Conservation (phyloP, 1,139 yeast species). For the Candida labiduridarum region DNA sequence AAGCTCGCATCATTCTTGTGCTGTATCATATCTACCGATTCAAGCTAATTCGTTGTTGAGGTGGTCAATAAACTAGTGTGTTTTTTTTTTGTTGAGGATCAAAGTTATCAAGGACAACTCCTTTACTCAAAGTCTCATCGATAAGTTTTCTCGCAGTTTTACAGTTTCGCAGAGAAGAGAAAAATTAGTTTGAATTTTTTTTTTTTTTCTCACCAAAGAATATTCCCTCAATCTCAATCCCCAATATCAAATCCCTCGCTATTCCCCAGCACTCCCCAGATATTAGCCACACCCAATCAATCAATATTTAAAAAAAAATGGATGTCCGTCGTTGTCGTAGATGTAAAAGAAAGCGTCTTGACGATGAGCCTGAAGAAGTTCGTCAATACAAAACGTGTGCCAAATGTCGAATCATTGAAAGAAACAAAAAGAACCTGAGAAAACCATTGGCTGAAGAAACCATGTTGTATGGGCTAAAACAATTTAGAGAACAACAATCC, state of each 20-base stretch:
- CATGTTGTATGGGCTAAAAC: slow-evolving; percentile 51
- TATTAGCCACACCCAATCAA: not conserved
- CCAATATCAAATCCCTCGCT: not conserved
- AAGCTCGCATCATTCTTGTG: no score
- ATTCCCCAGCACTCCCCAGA: not conserved
- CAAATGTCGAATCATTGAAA: slow-evolving; percentile 59
- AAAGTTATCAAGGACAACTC: not conserved
- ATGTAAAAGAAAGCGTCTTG: slow-evolving; percentile 59
- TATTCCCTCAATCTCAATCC: not conserved
- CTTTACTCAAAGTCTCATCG: not conserved
- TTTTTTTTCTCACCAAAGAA: not conserved
- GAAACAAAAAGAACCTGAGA: slow-evolving; percentile 49
- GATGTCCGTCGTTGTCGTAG: slow-evolving; percentile 56
- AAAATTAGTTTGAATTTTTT: not conserved
- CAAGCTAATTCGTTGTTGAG: no score
- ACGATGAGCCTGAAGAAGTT: slow-evolving; percentile 61
- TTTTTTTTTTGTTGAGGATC: not conserved
- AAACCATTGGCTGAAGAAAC: slow-evolving; percentile 53
- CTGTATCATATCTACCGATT: no score
- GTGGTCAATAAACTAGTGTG: no score
- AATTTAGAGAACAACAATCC: slow-evolving; percentile 46
- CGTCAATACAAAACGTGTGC: slow-evolving; percentile 62
- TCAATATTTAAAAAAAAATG: slow-evolving; percentile 1
- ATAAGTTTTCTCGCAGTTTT: not conserved
- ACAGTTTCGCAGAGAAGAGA: not conserved